phyloP scores from a whole-genome alignment of 164 flowering plant genomes.

The Nymphaea thermarum region DNA sequence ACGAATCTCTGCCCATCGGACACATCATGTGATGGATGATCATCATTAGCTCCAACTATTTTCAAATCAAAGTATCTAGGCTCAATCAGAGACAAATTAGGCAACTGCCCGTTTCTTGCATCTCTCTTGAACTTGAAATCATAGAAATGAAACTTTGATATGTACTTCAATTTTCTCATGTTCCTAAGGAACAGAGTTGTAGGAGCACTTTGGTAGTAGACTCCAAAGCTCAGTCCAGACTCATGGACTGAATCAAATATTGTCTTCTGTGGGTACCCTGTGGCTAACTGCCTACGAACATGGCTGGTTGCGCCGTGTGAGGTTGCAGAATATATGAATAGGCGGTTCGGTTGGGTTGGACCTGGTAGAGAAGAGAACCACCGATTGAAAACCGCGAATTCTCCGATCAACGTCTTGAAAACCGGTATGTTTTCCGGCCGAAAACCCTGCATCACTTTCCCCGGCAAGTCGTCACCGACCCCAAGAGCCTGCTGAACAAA shows the following conservation, averaged over 20 bases:
- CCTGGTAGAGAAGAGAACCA: slow-evolving; percentile 92
- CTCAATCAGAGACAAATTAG: slow-evolving; percentile 72
- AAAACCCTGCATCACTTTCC: slow-evolving; percentile 84
- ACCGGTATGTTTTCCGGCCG: slow-evolving; percentile 60
- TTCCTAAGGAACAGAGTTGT: slow-evolving; percentile 69
- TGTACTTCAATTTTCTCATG: slow-evolving; percentile 69
- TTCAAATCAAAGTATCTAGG: slow-evolving; percentile 75
- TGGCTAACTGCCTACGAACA: slow-evolving; percentile 51
- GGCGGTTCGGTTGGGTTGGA: slow-evolving; percentile 83
- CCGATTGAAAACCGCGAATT: slow-evolving; percentile 69
- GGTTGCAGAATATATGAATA: slow-evolving; percentile 84
- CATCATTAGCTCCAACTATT: slow-evolving; percentile 69
- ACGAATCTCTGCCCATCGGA: slow-evolving; percentile 89
- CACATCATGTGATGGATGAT: slow-evolving; percentile 90
- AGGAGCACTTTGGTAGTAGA: slow-evolving; percentile 73
- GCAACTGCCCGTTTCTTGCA: slow-evolving; percentile 68
- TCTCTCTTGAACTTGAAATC: slow-evolving; percentile 60
- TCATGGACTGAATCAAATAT: slow-evolving; percentile 84
- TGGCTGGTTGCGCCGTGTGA: slow-evolving; percentile 84
- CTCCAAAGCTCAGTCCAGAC: slow-evolving; percentile 45
- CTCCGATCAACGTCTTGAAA: slow-evolving; percentile 42
- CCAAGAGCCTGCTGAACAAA: slow-evolving; percentile 68
- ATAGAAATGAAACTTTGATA: slow-evolving; percentile 53
- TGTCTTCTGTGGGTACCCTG: slow-evolving; percentile 77
- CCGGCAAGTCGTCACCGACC: slow-evolving; percentile 40